Base-by-base conservation (phyloP, 108 stramenopile genomes). In the Aurantiochytrium sp. region DNA sequence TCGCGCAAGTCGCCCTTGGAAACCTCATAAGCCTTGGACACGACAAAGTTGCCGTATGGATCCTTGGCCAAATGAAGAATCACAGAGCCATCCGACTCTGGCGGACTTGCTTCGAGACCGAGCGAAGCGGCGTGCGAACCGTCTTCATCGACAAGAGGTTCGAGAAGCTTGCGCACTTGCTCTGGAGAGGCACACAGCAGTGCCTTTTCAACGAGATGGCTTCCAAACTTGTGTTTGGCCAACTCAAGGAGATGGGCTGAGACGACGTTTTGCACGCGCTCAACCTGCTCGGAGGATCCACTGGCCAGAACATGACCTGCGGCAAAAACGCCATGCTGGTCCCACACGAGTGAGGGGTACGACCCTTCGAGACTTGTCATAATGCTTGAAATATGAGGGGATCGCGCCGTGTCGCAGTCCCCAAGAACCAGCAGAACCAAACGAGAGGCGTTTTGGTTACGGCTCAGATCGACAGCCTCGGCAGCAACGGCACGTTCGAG, bases 151-250 rank as follows among this genome's bases (percentile, higher is more conserved):
- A 83, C 43, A 18, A 83, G 44, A 18, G 45, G 76, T 6, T 53
- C 76, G 6, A 83, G 43, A 6, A 83, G 45, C 19, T 8, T 45
- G 8, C 10, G 14, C 25, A 83, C 49, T 4, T 83, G 76, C 6
- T 47, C 10, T 6, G 44, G 19, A 18, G 45, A 14, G n/a, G 76
- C 76, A 16, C 45, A 47, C n/a, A 25, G 12, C 16, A 83, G 76
- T 2, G 49, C 45, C 76, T 83, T 83, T 45, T 83, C 76, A 12
- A 83, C 76, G 49, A 83, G 76, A 23, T 83, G 76, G 51, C 49
- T 53, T 6, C 76, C 76, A 83, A 83, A 83, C 76, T 83, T 83
- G 23, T 83, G 76, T 35, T 83, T 83, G n/a, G 76, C 76, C 16
- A 83, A 45, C 18, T 83, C 49, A 18, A 83, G 51, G 51, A 83